Base-by-base conservation (phyloP, 495 filamentous ascomycete genomes). In the Terfezia boudieri region DNA sequence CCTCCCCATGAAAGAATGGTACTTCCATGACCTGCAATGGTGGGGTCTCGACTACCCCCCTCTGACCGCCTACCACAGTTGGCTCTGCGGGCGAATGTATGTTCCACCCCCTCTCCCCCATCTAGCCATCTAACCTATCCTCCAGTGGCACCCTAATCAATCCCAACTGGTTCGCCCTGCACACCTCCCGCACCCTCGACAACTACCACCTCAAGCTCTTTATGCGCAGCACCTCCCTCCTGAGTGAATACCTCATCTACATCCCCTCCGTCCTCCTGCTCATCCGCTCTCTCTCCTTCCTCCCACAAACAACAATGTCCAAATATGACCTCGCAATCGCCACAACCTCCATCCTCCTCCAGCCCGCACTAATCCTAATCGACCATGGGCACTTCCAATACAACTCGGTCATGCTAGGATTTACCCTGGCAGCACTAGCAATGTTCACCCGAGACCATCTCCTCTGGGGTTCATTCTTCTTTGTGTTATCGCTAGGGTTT, bases 331-430 rank as follows among this genome's bases (percentile, higher is more conserved):
- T 61, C 37, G 57, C 56, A 0, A 79, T 94, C 57, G 88, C 90
- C 1, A 76, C 96, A 9, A 80, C 81, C 20, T 90, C 88, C 0
- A 80, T 96, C 52, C 73, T 98, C 32, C 81, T 98, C 75, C 92
- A 98, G 61, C 90, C 90, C 7, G 81, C 77, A 1, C 86, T 83
- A 7, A 90, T 95, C 53, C 75, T 98, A 11, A 83, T 96, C 60
- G 90, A 98, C 60, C 89, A 96, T 63, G 84, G 85, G n/a, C 90
- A 98, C 68, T 98, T 98, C 67, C 90, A 98, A 69, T 98, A 93
- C 65, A 98, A 98, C 66, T 90, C 86, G 0, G 87, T 96, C 52
- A 98, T 98, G 90, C 78, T 96, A 6, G 90, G 92, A 0, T 76
- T 95, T 36, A 56, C 63, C 20, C 73, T 87, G 8, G 68, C 88